A percentile compares a stretch with the other conserved stretches of the same genome.
phyloP scores from a whole-genome alignment of 192 early-diverging fungal species.

The Allomyces arbusculus region DNA sequence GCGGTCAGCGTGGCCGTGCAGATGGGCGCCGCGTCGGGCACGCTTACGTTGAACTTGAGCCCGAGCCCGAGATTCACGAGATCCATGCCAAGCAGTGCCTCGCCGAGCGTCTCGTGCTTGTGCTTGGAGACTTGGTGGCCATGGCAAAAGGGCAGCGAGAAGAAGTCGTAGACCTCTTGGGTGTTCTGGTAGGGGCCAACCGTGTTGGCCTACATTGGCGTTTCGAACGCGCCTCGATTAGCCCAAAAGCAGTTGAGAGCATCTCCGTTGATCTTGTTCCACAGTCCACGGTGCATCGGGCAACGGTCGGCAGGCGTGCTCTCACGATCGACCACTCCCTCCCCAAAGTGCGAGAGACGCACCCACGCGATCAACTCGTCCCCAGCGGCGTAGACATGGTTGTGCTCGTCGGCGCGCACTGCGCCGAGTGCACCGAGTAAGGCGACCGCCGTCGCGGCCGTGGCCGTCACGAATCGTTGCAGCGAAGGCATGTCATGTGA shows the following conservation, averaged over 20 bases:
- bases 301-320: too few species aligned
- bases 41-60: slow-evolving; percentile 38
- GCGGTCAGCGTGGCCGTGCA: slow-evolving; percentile 22
- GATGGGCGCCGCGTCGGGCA: slow-evolving; percentile 9
- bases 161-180: slow-evolving; percentile 57
- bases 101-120: slow-evolving; percentile 58
- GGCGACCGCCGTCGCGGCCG: too few species aligned
- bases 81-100: slow-evolving; percentile 57
- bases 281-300: too few species aligned
- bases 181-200: slow-evolving; percentile 23
- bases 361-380: background rate
- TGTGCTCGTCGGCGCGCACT: background rate
- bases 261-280: too few species aligned
- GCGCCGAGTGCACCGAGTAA: too few species aligned
- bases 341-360: background rate
- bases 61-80: slow-evolving; percentile 47
- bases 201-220: slow-evolving; percentile 2
- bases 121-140: slow-evolving; percentile 37
- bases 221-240: too few species aligned
- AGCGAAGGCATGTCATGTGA: too few species aligned
- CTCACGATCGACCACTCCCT: too few species aligned
- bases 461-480: too few species aligned
- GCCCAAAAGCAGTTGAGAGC: too few species aligned
- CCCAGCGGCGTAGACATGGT: background rate
- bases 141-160: slow-evolving; percentile 49